phyloP scores from a whole-genome alignment of 202 grass and related monocot species.

The Schoenoplectus triqueter region DNA sequence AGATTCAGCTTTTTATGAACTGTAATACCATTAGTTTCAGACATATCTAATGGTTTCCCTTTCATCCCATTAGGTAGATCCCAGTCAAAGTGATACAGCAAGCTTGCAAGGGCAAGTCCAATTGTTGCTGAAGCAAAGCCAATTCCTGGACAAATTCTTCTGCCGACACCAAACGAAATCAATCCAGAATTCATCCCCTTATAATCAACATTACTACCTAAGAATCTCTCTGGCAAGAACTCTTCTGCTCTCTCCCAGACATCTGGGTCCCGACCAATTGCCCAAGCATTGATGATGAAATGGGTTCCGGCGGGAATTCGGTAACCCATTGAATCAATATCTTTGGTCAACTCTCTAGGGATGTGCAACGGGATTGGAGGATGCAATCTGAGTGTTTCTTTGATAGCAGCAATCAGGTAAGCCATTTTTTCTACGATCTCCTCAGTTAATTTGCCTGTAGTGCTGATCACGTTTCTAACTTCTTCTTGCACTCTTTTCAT shows the following conservation, averaged over 20 bases:
- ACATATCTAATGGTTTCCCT: conserved; percentile 47
- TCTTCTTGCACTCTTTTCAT: conserved; percentile 47
- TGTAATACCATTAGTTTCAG: conserved; percentile 37
- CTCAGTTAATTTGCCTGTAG: conserved; percentile 19
- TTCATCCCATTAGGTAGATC: conserved; percentile 40
- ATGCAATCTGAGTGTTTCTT: conserved; percentile 56
- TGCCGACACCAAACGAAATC: conserved; percentile 64
- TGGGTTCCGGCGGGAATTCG: conserved; percentile 6
- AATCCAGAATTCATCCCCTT: conserved; percentile 74
- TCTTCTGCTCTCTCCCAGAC: conserved; percentile 33
- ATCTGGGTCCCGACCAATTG: conserved; percentile 13
- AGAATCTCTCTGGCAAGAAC: conserved; percentile 40
- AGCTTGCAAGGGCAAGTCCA: conserved; percentile 40
- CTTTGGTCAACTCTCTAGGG: conserved; percentile 41
- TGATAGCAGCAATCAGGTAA: conserved; percentile 45
- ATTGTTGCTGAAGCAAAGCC: conserved; percentile 42
- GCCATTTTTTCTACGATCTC: conserved; percentile 28
- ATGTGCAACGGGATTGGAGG: conserved; percentile 27
- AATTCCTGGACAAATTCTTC: conserved; percentile 62
- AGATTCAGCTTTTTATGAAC: conserved; percentile 46
- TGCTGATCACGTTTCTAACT: conserved; percentile 25
- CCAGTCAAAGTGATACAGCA: conserved; percentile 59
- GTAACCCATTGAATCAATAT: conserved; percentile 42
- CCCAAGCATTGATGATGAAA: conserved; percentile 47
- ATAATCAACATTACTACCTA: conserved; percentile 46